Conservation (phyloP, 2,329 filamentous ascomycete genomes). For the Neospermospora avenae region DNA sequence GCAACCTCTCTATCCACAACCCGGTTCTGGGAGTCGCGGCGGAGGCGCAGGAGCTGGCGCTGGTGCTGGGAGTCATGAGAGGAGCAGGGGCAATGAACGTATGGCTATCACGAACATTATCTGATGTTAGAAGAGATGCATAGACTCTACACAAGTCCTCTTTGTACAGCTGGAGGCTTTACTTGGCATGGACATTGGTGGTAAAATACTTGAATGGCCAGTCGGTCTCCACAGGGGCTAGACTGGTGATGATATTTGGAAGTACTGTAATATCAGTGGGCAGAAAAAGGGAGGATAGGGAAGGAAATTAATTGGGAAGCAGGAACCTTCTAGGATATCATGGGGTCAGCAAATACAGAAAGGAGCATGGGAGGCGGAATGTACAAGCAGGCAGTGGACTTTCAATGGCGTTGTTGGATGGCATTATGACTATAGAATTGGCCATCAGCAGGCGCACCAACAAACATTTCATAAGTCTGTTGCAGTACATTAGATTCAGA, state of each 20-base stretch:
- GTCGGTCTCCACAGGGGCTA: neutral
- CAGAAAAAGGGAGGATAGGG: neutral
- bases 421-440: neutral
- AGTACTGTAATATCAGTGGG: neutral
- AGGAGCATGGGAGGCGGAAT: neutral
- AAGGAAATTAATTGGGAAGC: neutral
- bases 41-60: constrained; percentile 7
- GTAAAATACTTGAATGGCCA: neutral
- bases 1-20: constrained; percentile 15
- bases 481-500: neutral
- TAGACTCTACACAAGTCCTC: neutral
- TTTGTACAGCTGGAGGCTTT: neutral
- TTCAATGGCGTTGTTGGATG: neutral
- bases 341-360: neutral
- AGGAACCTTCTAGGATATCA: neutral
- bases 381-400: neutral
- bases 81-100: constrained; percentile 12
- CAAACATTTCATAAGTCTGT: neutral
- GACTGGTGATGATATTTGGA: neutral
- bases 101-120: constrained; percentile 18
- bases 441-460: neutral
- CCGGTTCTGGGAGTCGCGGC: constrained; percentile 7
- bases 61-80: constrained; percentile 4
- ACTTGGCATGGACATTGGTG: neutral
- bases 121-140: neutral